phyloP scores from a whole-genome alignment of 2,329 filamentous ascomycete species.

The Dactylellina drechsleri region DNA sequence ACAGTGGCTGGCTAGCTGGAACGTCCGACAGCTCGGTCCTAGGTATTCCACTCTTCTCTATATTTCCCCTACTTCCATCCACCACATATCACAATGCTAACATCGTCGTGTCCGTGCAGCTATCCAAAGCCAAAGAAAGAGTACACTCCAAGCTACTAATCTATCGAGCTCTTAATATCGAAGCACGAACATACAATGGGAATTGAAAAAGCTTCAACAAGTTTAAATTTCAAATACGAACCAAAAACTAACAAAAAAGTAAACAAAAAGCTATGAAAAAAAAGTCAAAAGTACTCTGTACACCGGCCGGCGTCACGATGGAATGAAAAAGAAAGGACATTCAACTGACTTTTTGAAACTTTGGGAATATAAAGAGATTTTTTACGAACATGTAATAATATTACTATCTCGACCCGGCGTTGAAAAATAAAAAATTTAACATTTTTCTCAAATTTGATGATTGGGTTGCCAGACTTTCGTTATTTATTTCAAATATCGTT shows the following conservation, averaged over 20 bases:
- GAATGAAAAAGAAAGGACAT: conserved; percentile 36
- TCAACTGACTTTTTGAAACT: conserved; percentile 51
- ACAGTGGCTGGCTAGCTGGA: conserved; percentile 93
- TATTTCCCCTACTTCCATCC: not conserved
- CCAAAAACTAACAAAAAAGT: not conserved
- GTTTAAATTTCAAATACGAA: conserved; percentile 13
- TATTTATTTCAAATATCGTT: too few relatives aligned
- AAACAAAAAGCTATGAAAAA: conserved; percentile 1
- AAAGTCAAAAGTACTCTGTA: not conserved
- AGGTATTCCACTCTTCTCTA: conserved; percentile 73
- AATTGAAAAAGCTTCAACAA: conserved; percentile 54
- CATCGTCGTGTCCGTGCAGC: conserved; percentile 63
- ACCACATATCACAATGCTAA: conserved; percentile 2
- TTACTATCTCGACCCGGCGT: conserved; percentile 44
- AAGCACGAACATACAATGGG: not conserved
- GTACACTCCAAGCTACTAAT: conserved; percentile 67
- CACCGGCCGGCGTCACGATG: conserved; percentile 42
- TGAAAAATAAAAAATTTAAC: conserved; percentile 14
- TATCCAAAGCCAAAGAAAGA: conserved; percentile 85
- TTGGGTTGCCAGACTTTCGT: too few relatives aligned
- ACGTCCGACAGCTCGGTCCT: conserved; percentile 93
- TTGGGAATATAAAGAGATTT: not conserved
- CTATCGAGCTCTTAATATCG: too few relatives aligned
- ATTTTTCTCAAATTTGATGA: not conserved
- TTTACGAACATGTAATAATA: conserved; percentile 27